Evolutionary conservation across 805 yeast genomes (phyloP), one percentile per base, ranked within the genome.

Genomic region (Barnettozyma pratensis): DNA sequence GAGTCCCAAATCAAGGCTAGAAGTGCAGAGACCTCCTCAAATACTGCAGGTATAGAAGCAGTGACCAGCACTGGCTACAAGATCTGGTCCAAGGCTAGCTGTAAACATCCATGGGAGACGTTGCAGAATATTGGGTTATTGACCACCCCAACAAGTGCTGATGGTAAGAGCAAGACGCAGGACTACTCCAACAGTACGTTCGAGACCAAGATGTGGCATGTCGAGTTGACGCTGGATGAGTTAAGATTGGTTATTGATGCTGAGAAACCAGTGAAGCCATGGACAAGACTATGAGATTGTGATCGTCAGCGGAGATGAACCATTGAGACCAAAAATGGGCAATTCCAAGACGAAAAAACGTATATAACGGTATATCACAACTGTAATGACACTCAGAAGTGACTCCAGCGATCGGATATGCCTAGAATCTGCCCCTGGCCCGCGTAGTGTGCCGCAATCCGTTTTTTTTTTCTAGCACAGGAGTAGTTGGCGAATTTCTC

Each of bases 91-190:
- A 71, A 80, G 48, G 76, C 71, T 34, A 77, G 83, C 29, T 73
- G 89, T 53, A 73, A 77, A 42, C 77, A 77, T 37, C 77, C 87
- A 36, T 90, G 97, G 97, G 94, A 87, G 54, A 69, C 76, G 2
- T 62, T 90, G 32, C 77, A 41, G 11, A 47, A 36, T 4, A 31
- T 47, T 11, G 58, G 59, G 2, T 41, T 59, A 7, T 39, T 61
- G 26, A 58, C 57, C 0, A 34, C 49, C 5, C 62, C 63, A 5
- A 25, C 37, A 4, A 28, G 11, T 5, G 46, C 46, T 7, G 12
- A 39, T 10, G 49, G 46, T 2, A 31, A 27, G 5, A 45, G 43
- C 25, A 50, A 43, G 27, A 42, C 39, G 6, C 50, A 49, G 26
- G 54, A 52, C 26, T 55, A 56, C 35, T 42, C 48, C 3, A 61